Conservation (phyloP, 805 yeast genomes). For the Clavispora santaluciae region DNA sequence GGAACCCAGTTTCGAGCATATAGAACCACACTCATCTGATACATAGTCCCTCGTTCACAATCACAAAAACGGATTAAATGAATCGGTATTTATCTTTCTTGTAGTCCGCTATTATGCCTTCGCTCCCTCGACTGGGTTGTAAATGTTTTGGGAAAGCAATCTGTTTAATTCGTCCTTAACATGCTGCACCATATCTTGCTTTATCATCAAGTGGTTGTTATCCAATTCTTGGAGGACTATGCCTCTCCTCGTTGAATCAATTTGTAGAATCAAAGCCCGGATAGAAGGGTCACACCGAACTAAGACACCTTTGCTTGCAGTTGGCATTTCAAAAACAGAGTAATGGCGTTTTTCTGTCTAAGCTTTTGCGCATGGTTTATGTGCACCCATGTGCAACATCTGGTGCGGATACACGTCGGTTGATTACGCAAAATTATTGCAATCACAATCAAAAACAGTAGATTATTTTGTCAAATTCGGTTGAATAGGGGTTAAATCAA, state of each 20-base stretch:
- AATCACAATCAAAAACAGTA: no score
- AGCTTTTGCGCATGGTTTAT: neutral
- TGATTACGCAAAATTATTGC: no score
- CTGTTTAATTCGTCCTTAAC: conserved; percentile 75
- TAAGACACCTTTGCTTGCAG: conserved; percentile 40
- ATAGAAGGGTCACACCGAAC: conserved; percentile 84
- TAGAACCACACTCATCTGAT: neutral
- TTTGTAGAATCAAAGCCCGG: conserved; percentile 74
- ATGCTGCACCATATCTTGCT: conserved; percentile 66
- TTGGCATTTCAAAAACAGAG: conserved; percentile 26
- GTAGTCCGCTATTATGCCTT: neutral
- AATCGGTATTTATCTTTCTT: no score
- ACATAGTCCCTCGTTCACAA: no score
- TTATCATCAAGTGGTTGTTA: conserved; percentile 83
- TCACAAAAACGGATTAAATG: no score
- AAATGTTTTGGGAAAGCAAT: conserved; percentile 75
- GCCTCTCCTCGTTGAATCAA: conserved; percentile 73
- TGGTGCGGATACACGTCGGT: no score
- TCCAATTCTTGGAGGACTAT: conserved; percentile 74
- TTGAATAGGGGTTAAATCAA: no score
- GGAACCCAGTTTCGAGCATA: neutral
- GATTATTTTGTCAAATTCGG: no score
- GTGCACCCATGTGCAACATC: no score
- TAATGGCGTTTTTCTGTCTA: neutral
- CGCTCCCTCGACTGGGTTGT: conserved; percentile 69